These are phyloP conservation scores for Pterocarpus santalinus DNA, from an alignment of 306 rosid species.

Conservation along the genomic window DNA sequence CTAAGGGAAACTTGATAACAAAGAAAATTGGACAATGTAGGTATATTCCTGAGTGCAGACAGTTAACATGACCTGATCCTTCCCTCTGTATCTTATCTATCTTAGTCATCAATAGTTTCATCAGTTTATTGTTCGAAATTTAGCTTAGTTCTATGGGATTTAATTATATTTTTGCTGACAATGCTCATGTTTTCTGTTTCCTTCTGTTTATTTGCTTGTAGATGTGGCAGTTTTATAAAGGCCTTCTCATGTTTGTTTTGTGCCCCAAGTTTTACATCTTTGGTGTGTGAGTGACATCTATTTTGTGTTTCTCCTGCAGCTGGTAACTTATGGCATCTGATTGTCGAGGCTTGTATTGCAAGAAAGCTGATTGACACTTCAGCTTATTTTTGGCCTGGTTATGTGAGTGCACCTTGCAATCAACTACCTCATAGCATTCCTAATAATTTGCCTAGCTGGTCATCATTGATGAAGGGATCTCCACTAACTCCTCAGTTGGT, in stretches of 20 bases:
- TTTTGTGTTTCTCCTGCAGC: constrained; percentile 61
- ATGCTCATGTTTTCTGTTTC: constrained; percentile 31
- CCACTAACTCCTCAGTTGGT: constrained; percentile 72
- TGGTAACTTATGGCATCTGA: constrained; percentile 92
- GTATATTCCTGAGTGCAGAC: constrained; percentile 15
- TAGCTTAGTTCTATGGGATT: constrained; percentile 28
- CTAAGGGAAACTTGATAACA: constrained; percentile 27
- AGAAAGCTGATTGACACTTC: constrained; percentile 87
- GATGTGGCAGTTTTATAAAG: constrained; percentile 13
- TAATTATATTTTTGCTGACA: constrained; percentile 28
- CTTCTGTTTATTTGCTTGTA: constrained; percentile 33
- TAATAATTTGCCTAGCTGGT: constrained; percentile 80
- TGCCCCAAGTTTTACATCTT: constrained; percentile 1
- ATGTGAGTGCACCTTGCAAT: constrained; percentile 69
- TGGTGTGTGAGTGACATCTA: constrained; percentile 19
- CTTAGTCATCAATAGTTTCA: constrained; percentile 32
- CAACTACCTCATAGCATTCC: constrained; percentile 74
- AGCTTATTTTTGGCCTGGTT: constrained; percentile 96
- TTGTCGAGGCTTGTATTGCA: constrained; percentile 93
- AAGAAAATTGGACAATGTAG: constrained; percentile 10
- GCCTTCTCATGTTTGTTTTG: constrained; percentile 27
- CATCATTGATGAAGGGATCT: constrained; percentile 88
- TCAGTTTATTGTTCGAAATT: constrained; percentile 37
- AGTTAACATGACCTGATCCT: constrained; percentile 1
- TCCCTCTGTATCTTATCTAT: constrained; percentile 8